Percentiles rank a stretch among this genome's conserved stretches.
These are phyloP conservation scores for Vicia sativa DNA, from an alignment of 306 rosid genomes.

Conservation along the genomic window DNA sequence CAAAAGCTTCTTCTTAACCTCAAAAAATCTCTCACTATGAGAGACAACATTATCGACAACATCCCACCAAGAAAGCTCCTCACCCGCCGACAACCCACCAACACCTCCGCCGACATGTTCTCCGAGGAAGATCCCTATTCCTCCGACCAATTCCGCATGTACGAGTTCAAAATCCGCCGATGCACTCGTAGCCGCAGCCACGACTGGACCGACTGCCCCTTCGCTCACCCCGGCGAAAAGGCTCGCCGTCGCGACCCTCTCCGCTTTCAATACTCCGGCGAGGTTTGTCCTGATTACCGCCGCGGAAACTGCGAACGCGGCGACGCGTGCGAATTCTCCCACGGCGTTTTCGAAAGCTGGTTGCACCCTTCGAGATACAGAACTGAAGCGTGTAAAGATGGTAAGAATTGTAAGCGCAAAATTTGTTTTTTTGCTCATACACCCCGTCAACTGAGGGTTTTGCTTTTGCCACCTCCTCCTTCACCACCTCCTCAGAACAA, in stretches of 20 bases:
- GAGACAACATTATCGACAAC: constrained; percentile 42
- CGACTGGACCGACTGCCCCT: constrained; percentile 98
- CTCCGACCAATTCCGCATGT: constrained; percentile 85
- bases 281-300: constrained; percentile 74
- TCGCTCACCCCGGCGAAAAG: constrained; percentile 84
- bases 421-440: constrained; percentile 93
- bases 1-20: constrained; percentile 50
- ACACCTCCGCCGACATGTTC: constrained; percentile 43
- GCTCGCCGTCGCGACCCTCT: constrained; percentile 89
- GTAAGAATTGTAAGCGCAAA: constrained; percentile 78
- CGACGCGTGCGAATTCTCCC: constrained; percentile 78
- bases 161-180: constrained; percentile 82
- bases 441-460: constrained; percentile 67
- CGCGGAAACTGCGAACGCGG: constrained; percentile 78
- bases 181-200: constrained; percentile 93
- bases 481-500: constrained; percentile 2
- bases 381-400: constrained; percentile 94
- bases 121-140: constrained; percentile 60
- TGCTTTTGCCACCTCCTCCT: constrained; percentile 42
- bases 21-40: constrained; percentile 41
- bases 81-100: constrained; percentile 33
- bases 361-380: constrained; percentile 90
- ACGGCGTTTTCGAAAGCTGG: constrained; percentile 94
- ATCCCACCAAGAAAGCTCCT: constrained; percentile 82
- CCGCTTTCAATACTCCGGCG: constrained; percentile 67